Base-by-base conservation (phyloP, 345 rosid genomes). In the Eutrema japonicum region DNA sequence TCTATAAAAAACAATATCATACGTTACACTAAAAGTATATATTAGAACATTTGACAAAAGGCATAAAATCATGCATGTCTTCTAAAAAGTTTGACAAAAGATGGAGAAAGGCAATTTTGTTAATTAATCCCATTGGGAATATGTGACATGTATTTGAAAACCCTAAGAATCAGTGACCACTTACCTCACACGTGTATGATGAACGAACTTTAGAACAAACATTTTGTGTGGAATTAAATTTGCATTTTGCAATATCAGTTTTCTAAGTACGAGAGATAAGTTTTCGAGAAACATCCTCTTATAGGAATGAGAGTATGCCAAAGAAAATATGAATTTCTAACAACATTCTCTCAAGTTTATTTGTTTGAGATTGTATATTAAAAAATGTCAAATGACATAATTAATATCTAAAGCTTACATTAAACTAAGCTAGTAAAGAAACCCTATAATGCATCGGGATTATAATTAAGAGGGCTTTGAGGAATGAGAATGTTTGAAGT, bases 221-320 rank as follows among this genome's bases (percentile, higher is more conserved):
- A 14, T 22, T 10, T 46, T 10, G 50, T 55, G 58, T 8, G 14
- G 29, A 16, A 16, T 14, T 45, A 30, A 45, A n/a, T 14, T 30
- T 9, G 12, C 32, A 45, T n/a, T 14, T 30, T 9, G 12, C 32
- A 43, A 35, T 29, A 66, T 41, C 38, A 66, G 2, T 7, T 68
- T 67, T 53, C 50, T 26, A 68, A 68, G 54, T 41, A 49, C 62
- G 56, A 68, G 37, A 67, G 68, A 54, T 76, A 53, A 69, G 75
- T 37, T 69, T 74, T 30, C 70, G 70, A 76, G 79, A 70, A 76
- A 69, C 70, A 76, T 76, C 51, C 79, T 69, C 64, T 68, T 52
- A 76, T 68, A 76, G 51, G 30, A 76, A 62, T 53, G 12, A 54
- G 70, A 51, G 74, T 60, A 67, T n/a, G 6, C 33, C 63, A 60